phyloP scores from a whole-genome alignment of 495 filamentous ascomycete species.

The Penicillium mononematosum region DNA sequence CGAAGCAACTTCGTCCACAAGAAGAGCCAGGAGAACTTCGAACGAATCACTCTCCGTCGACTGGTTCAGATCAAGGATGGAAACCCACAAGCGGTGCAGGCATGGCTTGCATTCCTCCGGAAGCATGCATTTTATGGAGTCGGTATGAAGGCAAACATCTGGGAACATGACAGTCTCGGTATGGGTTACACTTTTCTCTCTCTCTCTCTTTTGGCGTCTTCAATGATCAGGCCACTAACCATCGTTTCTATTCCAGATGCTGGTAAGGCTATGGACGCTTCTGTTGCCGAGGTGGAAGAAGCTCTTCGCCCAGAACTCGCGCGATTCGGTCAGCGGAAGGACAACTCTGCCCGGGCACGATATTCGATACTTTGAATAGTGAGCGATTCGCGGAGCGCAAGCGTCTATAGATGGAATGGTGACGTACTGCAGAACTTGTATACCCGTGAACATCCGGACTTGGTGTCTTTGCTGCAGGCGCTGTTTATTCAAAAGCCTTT shows the following conservation, averaged over 20 bases:
- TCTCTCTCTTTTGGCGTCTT: background rate
- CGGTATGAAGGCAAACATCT: slow-evolving; percentile 98
- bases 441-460: slow-evolving; percentile 20
- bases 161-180: slow-evolving; percentile 77
- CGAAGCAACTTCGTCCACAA: slow-evolving; percentile 88
- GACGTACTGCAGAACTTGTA: slow-evolving; percentile 19
- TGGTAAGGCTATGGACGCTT: slow-evolving; percentile 63
- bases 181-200: slow-evolving; percentile 12
- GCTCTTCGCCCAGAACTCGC: slow-evolving; percentile 61
- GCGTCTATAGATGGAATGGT: slow-evolving; percentile 24
- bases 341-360: slow-evolving; percentile 23
- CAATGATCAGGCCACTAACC: slow-evolving; percentile 8
- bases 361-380: slow-evolving; percentile 34
- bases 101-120: slow-evolving; percentile 87
- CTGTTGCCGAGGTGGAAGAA: slow-evolving; percentile 56
- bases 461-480: slow-evolving; percentile 23
- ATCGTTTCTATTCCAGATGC: slow-evolving; percentile 48
- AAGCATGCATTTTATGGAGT: slow-evolving; percentile 92
- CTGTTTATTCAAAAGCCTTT: slow-evolving; percentile 8
- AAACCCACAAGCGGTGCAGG: slow-evolving; percentile 78
- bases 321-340: slow-evolving; percentile 60
- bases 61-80: slow-evolving; percentile 94
- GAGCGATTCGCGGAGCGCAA: slow-evolving; percentile 34
- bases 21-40: slow-evolving; percentile 97
- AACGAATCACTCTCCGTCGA: slow-evolving; percentile 80